Evolutionary conservation across 352 stramenopile species (phyloP).

Genomic region (Halophytophthora polymorphica): DNA sequence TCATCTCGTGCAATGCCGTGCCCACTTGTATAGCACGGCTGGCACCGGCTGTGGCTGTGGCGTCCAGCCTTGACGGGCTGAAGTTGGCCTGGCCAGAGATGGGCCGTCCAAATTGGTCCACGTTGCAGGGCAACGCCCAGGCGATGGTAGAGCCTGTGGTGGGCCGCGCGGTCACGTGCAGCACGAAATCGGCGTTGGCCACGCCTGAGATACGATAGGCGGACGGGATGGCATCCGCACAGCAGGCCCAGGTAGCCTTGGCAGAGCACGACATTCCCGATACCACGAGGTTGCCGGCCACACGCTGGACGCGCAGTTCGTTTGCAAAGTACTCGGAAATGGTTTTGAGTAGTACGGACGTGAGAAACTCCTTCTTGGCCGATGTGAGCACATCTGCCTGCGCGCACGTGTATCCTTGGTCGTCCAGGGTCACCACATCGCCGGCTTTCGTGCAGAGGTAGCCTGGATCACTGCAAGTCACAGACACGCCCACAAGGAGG

Average conservation of each 20-base stretch:
- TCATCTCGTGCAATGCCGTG: conserved; percentile 81
- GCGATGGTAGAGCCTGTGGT: conserved; percentile 70
- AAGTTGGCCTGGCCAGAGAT: conserved; percentile 86
- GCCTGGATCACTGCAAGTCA: conserved; percentile 42
- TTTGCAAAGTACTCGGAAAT: conserved; percentile 60
- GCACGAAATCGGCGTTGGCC: conserved; percentile 66
- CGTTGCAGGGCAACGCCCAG: conserved; percentile 78
- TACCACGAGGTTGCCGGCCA: conserved; percentile 66
- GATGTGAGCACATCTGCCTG: conserved; percentile 57
- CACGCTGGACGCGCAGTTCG: conserved; percentile 60
- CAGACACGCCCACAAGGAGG: not conserved
- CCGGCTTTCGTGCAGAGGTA: conserved; percentile 53
- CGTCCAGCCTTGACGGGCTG: conserved; percentile 54
- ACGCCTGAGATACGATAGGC: conserved; percentile 51
- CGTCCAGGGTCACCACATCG: conserved; percentile 51
- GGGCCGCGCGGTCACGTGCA: conserved; percentile 73
- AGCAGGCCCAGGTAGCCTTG: conserved; percentile 63
- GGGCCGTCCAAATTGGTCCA: conserved; percentile 71
- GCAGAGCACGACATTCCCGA: conserved; percentile 44
- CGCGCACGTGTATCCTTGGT: conserved; percentile 43
- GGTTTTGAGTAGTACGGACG: conserved; percentile 59
- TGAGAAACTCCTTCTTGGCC: conserved; percentile 66
- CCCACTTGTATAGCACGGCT: conserved; percentile 61
- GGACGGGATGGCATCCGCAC: conserved; percentile 37
- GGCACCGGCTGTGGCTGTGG: conserved; percentile 25